These are phyloP conservation scores for Penicillium pulvis DNA, from an alignment of 495 filamentous ascomycete species.

Conservation along the genomic window DNA sequence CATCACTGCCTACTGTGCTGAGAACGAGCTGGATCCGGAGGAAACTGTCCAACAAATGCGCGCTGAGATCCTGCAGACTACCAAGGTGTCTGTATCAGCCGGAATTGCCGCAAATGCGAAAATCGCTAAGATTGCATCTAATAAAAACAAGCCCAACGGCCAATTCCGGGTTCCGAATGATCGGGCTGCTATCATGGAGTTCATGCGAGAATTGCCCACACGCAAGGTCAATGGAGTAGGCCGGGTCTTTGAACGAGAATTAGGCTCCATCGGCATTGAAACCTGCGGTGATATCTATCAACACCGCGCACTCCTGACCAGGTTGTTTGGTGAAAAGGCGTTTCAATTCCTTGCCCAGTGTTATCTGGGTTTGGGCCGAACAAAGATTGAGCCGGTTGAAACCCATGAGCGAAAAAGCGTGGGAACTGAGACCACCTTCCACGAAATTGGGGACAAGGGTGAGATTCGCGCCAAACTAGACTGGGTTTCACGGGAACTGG, in stretches of 20 bases:
- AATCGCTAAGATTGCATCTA: conserved; percentile 91
- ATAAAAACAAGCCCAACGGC: conserved; percentile 95
- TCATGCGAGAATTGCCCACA: conserved; percentile 80
- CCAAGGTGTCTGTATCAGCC: conserved; percentile 87
- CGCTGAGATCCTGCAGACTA: conserved; percentile 70
- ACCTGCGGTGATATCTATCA: conserved; percentile 88
- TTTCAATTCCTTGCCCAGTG: conserved; percentile 83
- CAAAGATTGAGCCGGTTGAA: conserved; percentile 81
- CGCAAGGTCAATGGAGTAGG: conserved; percentile 94
- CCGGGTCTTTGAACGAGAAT: conserved; percentile 89
- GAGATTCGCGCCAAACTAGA: conserved; percentile 78
- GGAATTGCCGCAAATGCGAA: conserved; percentile 93
- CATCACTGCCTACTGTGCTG: conserved; percentile 81
- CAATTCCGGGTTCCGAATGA: conserved; percentile 78
- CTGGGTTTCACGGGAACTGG: conserved; percentile 80
- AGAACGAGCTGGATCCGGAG: conserved; percentile 67
- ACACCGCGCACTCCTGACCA: conserved; percentile 68
- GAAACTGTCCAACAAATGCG: conserved; percentile 77
- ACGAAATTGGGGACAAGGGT: conserved; percentile 68
- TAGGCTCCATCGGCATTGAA: conserved; percentile 82
- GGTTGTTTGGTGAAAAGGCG: conserved; percentile 88
- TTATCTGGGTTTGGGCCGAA: conserved; percentile 87
- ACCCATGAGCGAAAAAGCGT: conserved; percentile 92
- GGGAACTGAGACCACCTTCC: conserved; percentile 91
- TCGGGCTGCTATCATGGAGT: conserved; percentile 71